Percentiles rank a stretch among this genome's conserved stretches.
Conservation (phyloP, 495 filamentous ascomycete species). For the Daldinia caldariorum region DNA sequence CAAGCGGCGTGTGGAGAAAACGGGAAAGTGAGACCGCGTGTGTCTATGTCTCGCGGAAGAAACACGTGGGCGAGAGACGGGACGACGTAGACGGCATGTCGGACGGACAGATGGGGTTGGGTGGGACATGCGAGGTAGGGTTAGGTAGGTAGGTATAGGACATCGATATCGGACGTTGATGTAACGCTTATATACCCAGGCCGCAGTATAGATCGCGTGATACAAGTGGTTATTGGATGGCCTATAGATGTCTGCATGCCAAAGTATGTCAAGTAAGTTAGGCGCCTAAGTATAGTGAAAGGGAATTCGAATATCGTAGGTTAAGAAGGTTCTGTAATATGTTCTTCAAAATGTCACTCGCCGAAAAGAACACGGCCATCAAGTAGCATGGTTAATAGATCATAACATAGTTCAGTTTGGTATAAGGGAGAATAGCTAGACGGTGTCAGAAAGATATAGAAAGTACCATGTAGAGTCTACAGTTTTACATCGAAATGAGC, state of each 20-base stretch:
- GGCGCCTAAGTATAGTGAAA: too few species aligned
- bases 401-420: not conserved
- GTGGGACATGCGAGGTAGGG: not conserved
- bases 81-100: not conserved
- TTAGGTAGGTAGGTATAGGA: not conserved
- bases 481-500: too few species aligned
- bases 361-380: not conserved
- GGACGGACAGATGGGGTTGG: not conserved
- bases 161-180: not conserved
- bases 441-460: not conserved
- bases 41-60: slow-evolving; percentile 11
- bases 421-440: not conserved
- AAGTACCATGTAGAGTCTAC: too few species aligned
- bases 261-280: too few species aligned
- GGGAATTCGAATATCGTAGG: too few species aligned
- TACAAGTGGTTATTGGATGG: not conserved
- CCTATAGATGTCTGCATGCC: too few species aligned
- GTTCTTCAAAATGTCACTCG: too few species aligned
- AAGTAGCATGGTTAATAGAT: not conserved
- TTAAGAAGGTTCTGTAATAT: too few species aligned
- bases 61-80: slow-evolving; percentile 17
- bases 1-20: slow-evolving; percentile 7
- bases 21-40: slow-evolving; percentile 16
- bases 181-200: not conserved
- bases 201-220: not conserved